Conservation (phyloP, 192 early-diverging fungal species). For the Entomortierella chlamydospora region DNA sequence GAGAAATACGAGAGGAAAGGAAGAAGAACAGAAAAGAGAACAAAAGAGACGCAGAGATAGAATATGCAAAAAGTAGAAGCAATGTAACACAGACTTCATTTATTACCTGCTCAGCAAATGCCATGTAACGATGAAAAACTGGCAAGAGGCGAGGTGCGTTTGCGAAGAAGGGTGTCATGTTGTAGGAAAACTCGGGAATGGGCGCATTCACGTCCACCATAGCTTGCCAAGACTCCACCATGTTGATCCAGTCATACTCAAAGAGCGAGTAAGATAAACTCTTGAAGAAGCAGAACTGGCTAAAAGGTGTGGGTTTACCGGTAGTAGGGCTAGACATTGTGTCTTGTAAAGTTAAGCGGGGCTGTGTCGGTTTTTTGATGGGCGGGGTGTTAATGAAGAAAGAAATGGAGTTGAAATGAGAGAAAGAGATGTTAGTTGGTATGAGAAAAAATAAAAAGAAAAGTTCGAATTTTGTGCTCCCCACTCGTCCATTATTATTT, state of each 20-base stretch:
- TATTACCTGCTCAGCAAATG: conserved; percentile 40
- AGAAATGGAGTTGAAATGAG: background rate
- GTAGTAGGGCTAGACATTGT: conserved; percentile 15
- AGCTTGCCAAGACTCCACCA: conserved; percentile 50
- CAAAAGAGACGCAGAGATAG: background rate
- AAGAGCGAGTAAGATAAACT: conserved; percentile 46
- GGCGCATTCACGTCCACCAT: conserved; percentile 54
- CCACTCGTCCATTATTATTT: too few relatives aligned
- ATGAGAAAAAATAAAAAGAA: background rate
- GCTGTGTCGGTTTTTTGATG: background rate
- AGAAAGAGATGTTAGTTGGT: background rate
- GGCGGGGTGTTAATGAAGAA: background rate
- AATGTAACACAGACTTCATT: background rate
- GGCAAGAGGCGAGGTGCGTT: conserved; percentile 44
- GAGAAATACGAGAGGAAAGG: too few relatives aligned
- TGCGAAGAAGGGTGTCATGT: conserved; percentile 56
- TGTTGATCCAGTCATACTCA: conserved; percentile 56
- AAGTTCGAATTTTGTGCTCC: too few relatives aligned
- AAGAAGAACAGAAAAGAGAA: too few relatives aligned
- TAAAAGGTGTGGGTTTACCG: conserved; percentile 33
- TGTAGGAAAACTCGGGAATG: conserved; percentile 31
- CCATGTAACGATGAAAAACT: conserved; percentile 53
- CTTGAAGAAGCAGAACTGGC: conserved; percentile 54
- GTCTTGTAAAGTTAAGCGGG: conserved; percentile 2
- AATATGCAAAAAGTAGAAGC: background rate